Evolutionary conservation across 768 basidiomycete species (phyloP), one percentile per base, ranked within the genome.

Genomic region (Pleurotus ostreatus): DNA sequence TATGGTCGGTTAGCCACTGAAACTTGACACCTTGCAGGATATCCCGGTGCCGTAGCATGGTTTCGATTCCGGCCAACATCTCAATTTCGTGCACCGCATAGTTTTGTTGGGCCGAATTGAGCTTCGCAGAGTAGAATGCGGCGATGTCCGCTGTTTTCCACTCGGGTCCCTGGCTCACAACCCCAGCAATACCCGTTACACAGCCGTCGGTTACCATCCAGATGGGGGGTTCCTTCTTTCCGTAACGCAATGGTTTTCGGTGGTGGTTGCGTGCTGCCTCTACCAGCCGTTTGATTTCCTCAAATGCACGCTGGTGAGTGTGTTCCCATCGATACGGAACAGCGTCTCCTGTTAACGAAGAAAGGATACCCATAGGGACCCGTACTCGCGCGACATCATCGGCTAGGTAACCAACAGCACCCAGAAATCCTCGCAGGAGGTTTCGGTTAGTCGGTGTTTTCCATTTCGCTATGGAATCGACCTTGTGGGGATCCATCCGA

Each of bases 401-500:
- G 8, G 30, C 30, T 7, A 30, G 30, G 7, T 30, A 30, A 30
- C 30, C 30, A 30, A 30, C 30, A 9, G 30, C 30, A 7, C 30
- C 30, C 30, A 30, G 30, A 30, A 30, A 30, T 3, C 30, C 30
- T 30, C 30, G 30, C 30, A 30, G 30, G 30, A 30, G 30, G 30
- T 30, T 30, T 7, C 9, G 30, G 30, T 30, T 30, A 7, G 30
- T 30, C 7, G 30, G 30, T 9, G 8, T 30, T 7, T 30, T 30
- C 66, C 65, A 67, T 16, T 65, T 64, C 1, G 62, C 4, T 0
- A 74, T 64, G 0, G 58, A 26, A 34, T 73, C 66, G 0, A 76
- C 60, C 56, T 77, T 78, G 0, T 49, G 22, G 0, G 65, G 64
- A 38, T 74, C 69, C 71, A 77, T 76, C 0, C 34, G 3, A 15